Percentiles rank a stretch among this genome's conserved stretches.
These are phyloP conservation scores for Cladosporium sp. DNA, from an alignment of 2,329 filamentous ascomycete genomes.

Conservation along the genomic window DNA sequence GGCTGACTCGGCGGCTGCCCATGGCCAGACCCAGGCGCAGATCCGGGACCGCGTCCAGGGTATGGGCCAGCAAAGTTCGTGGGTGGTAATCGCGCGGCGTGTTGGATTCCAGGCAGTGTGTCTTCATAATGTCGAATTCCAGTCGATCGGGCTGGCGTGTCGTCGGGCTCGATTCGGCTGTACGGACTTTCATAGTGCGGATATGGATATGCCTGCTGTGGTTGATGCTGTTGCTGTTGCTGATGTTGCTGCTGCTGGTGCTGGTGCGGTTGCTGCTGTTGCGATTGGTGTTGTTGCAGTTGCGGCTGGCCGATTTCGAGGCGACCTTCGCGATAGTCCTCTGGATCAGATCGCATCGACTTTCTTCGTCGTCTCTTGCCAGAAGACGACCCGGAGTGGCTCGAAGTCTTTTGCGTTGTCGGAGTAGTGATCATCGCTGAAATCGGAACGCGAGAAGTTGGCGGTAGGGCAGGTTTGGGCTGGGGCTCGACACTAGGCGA, in stretches of 20 bases:
- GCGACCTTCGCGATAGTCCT: conserved; percentile 13
- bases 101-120: conserved; percentile 4
- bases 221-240: conserved; percentile 1
- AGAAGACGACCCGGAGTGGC: conserved; percentile 36
- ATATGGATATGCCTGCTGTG: conserved; percentile 11
- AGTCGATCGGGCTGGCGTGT: conserved; percentile 32
- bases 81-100: background rate
- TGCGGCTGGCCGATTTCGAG: conserved; percentile 23
- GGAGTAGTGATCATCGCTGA: conserved; percentile 38
- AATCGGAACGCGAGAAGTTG: conserved; percentile 38
- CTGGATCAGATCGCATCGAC: conserved; percentile 19
- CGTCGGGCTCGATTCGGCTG: conserved; percentile 27
- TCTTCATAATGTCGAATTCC: conserved; percentile 34
- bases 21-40: background rate
- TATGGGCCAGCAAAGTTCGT: background rate
- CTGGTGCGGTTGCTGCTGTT: background rate
- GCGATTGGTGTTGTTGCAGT: background rate
- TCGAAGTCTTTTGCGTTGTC: conserved; percentile 31
- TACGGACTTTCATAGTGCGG: conserved; percentile 34
- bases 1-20: conserved; percentile 10
- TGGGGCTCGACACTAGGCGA: conserved; percentile 21
- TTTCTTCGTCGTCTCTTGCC: conserved; percentile 35
- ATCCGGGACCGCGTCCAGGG: background rate
- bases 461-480: conserved; percentile 25
- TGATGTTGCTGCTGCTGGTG: background rate